A percentile compares a stretch with the other conserved stretches of the same genome.
phyloP scores from a whole-genome alignment of 2,329 filamentous ascomycete genomes.

The Ophiognomonia clavigignenti-juglandacearum region DNA sequence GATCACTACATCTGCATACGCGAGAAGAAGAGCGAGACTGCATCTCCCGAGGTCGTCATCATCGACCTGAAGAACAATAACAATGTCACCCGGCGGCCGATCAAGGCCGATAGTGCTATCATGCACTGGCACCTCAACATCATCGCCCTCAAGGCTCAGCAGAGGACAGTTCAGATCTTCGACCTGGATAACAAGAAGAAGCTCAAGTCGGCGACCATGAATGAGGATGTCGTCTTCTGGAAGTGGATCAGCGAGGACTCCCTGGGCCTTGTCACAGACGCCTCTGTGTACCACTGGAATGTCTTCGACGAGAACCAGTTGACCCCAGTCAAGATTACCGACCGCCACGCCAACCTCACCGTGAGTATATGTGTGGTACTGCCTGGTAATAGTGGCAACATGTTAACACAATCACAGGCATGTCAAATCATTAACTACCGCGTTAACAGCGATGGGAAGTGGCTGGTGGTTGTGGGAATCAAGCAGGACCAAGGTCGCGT shows the following conservation, averaged over 20 bases:
- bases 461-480: conserved; percentile 97
- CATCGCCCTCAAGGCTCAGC: conserved; percentile 93
- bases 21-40: conserved; percentile 81
- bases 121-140: conserved; percentile 98
- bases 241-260: conserved; percentile 94
- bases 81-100: conserved; percentile 88
- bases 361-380: too few relatives aligned
- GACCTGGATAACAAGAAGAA: conserved; percentile 90
- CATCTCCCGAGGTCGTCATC: conserved; percentile 92
- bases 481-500: conserved; percentile 90
- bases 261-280: conserved; percentile 86
- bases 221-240: conserved; percentile 97
- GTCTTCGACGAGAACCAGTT: conserved; percentile 81
- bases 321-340: conserved; percentile 84
- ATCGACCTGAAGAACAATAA: conserved; percentile 97
- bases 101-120: conserved; percentile 99
- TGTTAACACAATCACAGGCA: conserved; percentile 49
- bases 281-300: conserved; percentile 94
- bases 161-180: conserved; percentile 94
- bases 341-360: conserved; percentile 83
- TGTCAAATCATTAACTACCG: conserved; percentile 99
- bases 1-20: conserved; percentile 94
- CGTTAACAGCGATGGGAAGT: conserved; percentile 91
- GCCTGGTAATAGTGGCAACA: too few relatives aligned
- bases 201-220: conserved; percentile 94